A percentile compares a stretch with the other conserved stretches of the same genome.
phyloP scores from a whole-genome alignment of 1,284 basidiomycete genomes.

The Pascua guehoae region DNA sequence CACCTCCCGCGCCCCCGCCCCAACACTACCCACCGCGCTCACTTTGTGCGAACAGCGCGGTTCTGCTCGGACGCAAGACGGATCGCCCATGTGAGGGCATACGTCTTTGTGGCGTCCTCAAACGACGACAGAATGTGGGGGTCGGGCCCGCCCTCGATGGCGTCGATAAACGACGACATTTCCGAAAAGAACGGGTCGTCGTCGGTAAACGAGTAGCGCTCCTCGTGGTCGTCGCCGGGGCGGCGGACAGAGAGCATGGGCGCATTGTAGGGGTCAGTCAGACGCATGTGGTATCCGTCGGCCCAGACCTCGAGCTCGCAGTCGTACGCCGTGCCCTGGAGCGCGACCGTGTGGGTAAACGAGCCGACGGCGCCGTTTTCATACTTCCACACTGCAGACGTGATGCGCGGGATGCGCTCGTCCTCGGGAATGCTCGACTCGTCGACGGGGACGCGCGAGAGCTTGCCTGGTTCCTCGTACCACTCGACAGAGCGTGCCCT shows the following conservation, averaged over 20 bases:
- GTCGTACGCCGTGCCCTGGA: slow-evolving; percentile 86
- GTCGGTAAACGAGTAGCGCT: slow-evolving; percentile 66
- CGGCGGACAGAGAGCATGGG: slow-evolving; percentile 79
- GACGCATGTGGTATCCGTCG: slow-evolving; percentile 62
- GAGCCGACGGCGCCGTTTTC: slow-evolving; percentile 84
- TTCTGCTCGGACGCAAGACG: slow-evolving; percentile 44
- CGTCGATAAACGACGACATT: slow-evolving; percentile 76
- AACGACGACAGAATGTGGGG: slow-evolving; percentile 48
- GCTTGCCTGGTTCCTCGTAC: slow-evolving; percentile 81
- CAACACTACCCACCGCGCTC: no score
- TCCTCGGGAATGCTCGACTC: slow-evolving; percentile 48
- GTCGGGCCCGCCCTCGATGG: slow-evolving; percentile 58
- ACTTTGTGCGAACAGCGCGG: neutral
- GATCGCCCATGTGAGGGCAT: slow-evolving; percentile 64
- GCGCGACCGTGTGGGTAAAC: slow-evolving; percentile 79
- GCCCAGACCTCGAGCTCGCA: slow-evolving; percentile 89
- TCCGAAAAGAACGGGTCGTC: slow-evolving; percentile 92
- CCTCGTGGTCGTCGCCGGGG: slow-evolving; percentile 79
- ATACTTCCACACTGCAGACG: slow-evolving; percentile 63
- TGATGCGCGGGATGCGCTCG: slow-evolving; percentile 49
- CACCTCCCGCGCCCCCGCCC: no score
- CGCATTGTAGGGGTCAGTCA: slow-evolving; percentile 72
- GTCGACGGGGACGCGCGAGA: slow-evolving; percentile 66
- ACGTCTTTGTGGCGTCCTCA: slow-evolving; percentile 78
- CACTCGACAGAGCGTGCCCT: slow-evolving; percentile 80